A percentile compares a stretch with the other conserved stretches of the same genome.
Evolutionary conservation across 139 green algal genomes (phyloP).

Genomic region (Haematococcus sp.): DNA sequence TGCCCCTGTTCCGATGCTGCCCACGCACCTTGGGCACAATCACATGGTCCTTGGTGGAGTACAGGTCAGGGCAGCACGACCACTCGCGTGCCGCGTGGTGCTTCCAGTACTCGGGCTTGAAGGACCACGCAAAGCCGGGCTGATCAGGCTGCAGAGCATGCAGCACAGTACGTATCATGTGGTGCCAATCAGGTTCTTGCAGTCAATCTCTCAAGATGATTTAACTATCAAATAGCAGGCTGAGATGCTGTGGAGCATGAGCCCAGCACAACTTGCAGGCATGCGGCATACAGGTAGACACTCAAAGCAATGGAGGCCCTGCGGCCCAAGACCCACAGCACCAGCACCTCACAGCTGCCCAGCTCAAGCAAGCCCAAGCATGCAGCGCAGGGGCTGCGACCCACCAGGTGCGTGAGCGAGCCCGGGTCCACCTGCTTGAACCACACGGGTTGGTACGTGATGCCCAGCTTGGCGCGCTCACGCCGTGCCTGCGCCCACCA

Average conservation of each 20-base stretch:
- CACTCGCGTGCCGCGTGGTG: slow-evolving; percentile 41
- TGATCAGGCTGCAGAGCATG: slow-evolving; percentile 14
- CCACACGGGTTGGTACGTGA: slow-evolving; percentile 38
- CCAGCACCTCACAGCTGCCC: too few relatives aligned
- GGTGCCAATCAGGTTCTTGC: slow-evolving; percentile 30
- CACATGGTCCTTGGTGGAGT: slow-evolving; percentile 12
- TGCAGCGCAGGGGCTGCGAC: background rate
- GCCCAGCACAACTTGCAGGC: too few relatives aligned
- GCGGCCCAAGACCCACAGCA: too few relatives aligned
- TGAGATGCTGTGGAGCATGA: slow-evolving; percentile 18
- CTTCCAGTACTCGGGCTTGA: slow-evolving; percentile 71
- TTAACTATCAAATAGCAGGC: slow-evolving; percentile 23
- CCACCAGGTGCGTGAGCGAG: slow-evolving; percentile 14
- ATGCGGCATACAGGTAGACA: too few relatives aligned
- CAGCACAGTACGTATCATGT: slow-evolving; percentile 24
- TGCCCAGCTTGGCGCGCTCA: slow-evolving; percentile 29
- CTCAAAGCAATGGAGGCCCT: too few relatives aligned
- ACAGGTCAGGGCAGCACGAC: slow-evolving; percentile 69
- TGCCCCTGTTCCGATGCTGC: too few relatives aligned
- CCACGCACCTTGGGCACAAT: background rate
- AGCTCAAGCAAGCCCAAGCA: background rate
- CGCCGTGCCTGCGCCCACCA: slow-evolving; percentile 7
- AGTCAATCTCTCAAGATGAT: too few relatives aligned
- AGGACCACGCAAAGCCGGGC: slow-evolving; percentile 42
- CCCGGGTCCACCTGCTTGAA: slow-evolving; percentile 29